These are phyloP conservation scores for Nicotiana otophora DNA, from an alignment of 257 asterid genomes.

Conservation along the genomic window DNA sequence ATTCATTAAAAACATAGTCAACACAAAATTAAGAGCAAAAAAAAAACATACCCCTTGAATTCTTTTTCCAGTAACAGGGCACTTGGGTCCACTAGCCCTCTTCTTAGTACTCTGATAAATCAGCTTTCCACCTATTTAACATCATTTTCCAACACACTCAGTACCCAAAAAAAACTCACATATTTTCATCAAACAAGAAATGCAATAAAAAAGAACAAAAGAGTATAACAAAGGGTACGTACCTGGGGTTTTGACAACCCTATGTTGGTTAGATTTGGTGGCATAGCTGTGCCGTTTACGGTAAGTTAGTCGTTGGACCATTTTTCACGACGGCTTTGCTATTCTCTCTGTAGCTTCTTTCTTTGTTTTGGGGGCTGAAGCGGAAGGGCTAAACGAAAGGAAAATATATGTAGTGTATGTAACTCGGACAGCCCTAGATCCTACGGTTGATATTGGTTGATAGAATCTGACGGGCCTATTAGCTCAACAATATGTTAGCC, in stretches of 20 bases:
- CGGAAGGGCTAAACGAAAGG: background rate
- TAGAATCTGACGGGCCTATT: background rate
- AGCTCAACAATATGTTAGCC: background rate
- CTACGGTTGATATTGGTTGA: conserved; percentile 21
- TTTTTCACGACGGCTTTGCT: conserved; percentile 19
- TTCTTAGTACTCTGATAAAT: conserved; percentile 73
- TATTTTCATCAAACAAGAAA: background rate
- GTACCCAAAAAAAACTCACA: background rate
- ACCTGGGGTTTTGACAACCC: conserved; percentile 88
- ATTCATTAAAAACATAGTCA: background rate
- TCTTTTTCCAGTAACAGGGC: conserved; percentile 84
- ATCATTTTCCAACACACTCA: background rate
- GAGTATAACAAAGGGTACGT: background rate
- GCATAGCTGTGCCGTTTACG: conserved; percentile 80
- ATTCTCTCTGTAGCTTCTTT: background rate
- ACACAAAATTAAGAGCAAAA: background rate
- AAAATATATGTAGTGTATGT: conserved; percentile 3
- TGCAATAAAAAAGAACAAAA: background rate
- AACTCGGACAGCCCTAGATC: conserved; percentile 28
- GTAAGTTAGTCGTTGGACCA: conserved; percentile 79
- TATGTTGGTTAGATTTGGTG: conserved; percentile 76
- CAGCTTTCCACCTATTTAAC: conserved; percentile 58
- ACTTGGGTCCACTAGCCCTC: conserved; percentile 77
- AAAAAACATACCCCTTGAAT: conserved; percentile 61
- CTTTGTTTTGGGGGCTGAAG: conserved; percentile 17